A percentile compares a stretch with the other conserved stretches of the same genome.
Conservation (phyloP, 441 rosid species). For the Eutrema salsugineum region DNA sequence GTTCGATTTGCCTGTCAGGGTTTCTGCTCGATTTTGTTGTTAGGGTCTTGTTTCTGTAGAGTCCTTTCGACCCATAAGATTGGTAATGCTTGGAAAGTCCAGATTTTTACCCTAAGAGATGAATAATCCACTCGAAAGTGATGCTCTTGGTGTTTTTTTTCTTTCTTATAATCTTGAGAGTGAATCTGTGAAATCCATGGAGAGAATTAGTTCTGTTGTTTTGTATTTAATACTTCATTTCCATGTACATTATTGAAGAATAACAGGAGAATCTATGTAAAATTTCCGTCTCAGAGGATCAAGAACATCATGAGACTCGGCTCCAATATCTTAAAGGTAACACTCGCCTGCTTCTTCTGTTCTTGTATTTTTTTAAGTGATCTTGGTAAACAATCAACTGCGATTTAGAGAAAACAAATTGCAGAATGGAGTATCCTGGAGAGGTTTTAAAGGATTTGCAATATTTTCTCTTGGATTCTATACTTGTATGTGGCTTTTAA, state of each 20-base stretch:
- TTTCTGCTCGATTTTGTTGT: not conserved
- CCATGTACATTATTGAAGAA: no score
- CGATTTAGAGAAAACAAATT: not conserved
- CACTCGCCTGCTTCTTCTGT: not conserved
- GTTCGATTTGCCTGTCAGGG: not conserved
- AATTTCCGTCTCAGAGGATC: not conserved
- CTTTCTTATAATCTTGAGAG: not conserved
- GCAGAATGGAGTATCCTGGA: not conserved
- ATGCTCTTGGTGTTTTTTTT: not conserved
- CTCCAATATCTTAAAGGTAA: not conserved
- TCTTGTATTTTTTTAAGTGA: not conserved
- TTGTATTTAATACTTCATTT: no score
- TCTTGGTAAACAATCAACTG: not conserved
- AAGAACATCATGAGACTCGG: not conserved
- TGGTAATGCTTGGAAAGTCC: not conserved
- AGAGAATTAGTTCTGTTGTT: no score
- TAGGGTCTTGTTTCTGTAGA: no score
- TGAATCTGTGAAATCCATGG: not conserved
- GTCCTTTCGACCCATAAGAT: not conserved
- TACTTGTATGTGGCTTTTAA: not conserved
- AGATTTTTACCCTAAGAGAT: not conserved
- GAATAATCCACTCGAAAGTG: not conserved
- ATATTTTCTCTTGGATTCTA: constrained; percentile 7
- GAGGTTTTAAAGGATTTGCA: not conserved
- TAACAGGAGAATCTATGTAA: not conserved